Base-by-base conservation (phyloP, 352 stramenopile genomes). In the Achlya hypogyna region DNA sequence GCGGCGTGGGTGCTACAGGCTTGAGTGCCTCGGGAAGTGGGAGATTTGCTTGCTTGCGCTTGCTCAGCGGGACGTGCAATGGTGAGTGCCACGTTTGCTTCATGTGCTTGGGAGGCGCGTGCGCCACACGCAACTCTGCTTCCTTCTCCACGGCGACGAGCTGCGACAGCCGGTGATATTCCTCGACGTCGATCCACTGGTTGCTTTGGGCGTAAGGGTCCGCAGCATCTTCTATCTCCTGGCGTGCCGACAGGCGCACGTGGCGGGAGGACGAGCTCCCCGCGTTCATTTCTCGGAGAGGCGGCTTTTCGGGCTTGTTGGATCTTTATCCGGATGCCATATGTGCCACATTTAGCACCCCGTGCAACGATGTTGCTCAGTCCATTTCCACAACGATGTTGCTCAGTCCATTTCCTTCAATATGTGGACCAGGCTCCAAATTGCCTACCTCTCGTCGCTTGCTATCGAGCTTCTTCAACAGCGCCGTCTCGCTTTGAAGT, bases 41-140 rank as follows among this genome's bases (percentile, higher is more conserved):
- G 53, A 91, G 25, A 9, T 67, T 23, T 18, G 60, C 78, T 34
- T 87, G 63, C 45, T 91, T 91, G 51, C 80, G 79, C 70, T 88
- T 82, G 1, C 74, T 40, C 1, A 91, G 63, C 8, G 82, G 79
- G 0, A 89, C 78, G n/a, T 80, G 77, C 18, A 88, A 62, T 1
- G 74, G 78, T 1, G 82, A 78, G 40, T 88, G 69, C 82, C 82
- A 91, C 29, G 76, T 82, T 56, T 88, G 81, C 9, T 25, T 42
- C 40, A n/a, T 59, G 51, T 49, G 60, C 27, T 59, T n/a, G 25
- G 40, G 60, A 5, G 59, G 20, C 5, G 60, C 22, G 14, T 67
- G 42, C 12, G 42, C 29, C 1, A 28, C 27, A 22, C 60, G 29
- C 6, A 29, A 38, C 23, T 67, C 60, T 18, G 51, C 60, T 12